phyloP scores from a whole-genome alignment of 805 yeast species.

The Yueomyces sp. region DNA sequence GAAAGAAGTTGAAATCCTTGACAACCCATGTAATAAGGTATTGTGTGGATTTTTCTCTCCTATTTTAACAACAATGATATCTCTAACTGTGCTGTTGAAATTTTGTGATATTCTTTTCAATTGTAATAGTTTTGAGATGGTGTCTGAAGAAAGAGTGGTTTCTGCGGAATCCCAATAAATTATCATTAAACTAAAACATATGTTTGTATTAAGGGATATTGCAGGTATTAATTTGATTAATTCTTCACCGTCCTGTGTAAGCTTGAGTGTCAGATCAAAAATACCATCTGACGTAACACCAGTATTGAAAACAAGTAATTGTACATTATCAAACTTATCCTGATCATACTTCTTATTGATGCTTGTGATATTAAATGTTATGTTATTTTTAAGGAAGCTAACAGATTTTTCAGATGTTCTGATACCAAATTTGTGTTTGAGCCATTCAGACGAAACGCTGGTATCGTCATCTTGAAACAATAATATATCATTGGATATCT shows the following conservation, averaged over 20 bases:
- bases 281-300: constrained; percentile 23
- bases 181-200: constrained; percentile 22
- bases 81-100: constrained; percentile 16
- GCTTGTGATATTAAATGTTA: constrained; percentile 11
- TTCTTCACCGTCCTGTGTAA: constrained; percentile 22
- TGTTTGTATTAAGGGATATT: constrained; percentile 23
- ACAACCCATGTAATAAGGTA: constrained; percentile 19
- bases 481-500: constrained; percentile 7
- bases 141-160: constrained; percentile 8
- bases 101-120: constrained; percentile 20
- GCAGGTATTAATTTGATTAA: constrained; percentile 25
- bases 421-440: constrained; percentile 23
- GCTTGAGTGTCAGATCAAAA: constrained; percentile 23
- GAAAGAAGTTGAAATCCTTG: constrained; percentile 13
- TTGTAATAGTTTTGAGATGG: constrained; percentile 11
- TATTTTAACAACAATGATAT: constrained; percentile 19
- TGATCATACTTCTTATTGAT: constrained; percentile 15
- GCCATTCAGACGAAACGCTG: constrained; percentile 15
- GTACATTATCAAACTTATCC: constrained; percentile 16
- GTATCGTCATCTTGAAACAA: constrained; percentile 7
- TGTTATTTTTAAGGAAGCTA: background rate
- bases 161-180: constrained; percentile 30
- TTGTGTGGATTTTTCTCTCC: constrained; percentile 19
- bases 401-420: constrained; percentile 1
- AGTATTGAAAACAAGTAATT: constrained; percentile 27